Conservation (phyloP, 2,329 filamentous ascomycete genomes). For the Xylaria sp. region DNA sequence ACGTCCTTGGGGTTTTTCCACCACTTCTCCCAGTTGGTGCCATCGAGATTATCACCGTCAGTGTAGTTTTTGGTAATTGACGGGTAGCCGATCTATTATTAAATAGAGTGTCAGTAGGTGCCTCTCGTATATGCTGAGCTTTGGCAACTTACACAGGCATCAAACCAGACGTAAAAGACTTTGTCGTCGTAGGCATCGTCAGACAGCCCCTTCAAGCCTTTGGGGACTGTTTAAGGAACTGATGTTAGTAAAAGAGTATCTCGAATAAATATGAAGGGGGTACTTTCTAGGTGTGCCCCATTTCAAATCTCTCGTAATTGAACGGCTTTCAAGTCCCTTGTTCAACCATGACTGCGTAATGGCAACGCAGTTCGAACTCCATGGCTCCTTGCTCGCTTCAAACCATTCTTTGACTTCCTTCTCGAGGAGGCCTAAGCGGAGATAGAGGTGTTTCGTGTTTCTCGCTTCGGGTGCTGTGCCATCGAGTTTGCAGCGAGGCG, state of each 20-base stretch:
- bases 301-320: conserved; percentile 87
- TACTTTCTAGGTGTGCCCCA: conserved; percentile 62
- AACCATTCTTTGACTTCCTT: conserved; percentile 74
- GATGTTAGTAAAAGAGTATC: conserved; percentile 6
- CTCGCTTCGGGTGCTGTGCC: conserved; percentile 71
- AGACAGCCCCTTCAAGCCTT: conserved; percentile 44
- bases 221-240: conserved; percentile 36
- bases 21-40: conserved; percentile 83
- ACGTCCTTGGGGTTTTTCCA: conserved; percentile 89
- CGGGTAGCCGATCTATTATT: conserved; percentile 64
- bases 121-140: conserved; percentile 45
- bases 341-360: conserved; percentile 79
- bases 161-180: conserved; percentile 87
- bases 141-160: conserved; percentile 59
- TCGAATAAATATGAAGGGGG: background rate
- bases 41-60: conserved; percentile 38
- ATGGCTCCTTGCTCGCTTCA: conserved; percentile 65
- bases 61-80: conserved; percentile 87
- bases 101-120: conserved; percentile 22
- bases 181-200: conserved; percentile 52
- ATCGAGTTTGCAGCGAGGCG: conserved; percentile 73
- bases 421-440: conserved; percentile 81
- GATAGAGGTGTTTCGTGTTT: conserved; percentile 84
- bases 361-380: conserved; percentile 68
- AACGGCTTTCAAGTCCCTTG: conserved; percentile 77